Evolutionary conservation across 2,329 filamentous ascomycete species (phyloP).

Genomic region (Aspergillus brasiliensis): DNA sequence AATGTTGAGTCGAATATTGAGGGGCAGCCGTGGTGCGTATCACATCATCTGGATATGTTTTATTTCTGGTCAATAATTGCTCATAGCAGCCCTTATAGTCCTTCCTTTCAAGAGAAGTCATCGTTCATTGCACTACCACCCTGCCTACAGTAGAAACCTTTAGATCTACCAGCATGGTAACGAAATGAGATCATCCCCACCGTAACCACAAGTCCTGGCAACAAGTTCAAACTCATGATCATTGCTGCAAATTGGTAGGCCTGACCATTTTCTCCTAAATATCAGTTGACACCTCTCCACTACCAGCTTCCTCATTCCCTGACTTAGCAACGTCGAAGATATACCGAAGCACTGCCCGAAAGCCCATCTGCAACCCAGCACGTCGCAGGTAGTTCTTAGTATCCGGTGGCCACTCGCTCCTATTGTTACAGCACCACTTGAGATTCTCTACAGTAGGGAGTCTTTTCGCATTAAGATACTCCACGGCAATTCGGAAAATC

Average conservation of each 20-base stretch:
- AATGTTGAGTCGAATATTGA: neutral
- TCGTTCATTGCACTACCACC: too few relatives aligned
- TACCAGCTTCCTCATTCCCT: slow-evolving; percentile 31
- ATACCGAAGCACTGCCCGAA: slow-evolving; percentile 29
- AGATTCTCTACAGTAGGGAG: too few relatives aligned
- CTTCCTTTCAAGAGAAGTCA: too few relatives aligned
- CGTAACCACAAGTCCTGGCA: slow-evolving; percentile 29
- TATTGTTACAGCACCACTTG: too few relatives aligned
- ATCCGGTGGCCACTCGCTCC: too few relatives aligned
- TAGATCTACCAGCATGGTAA: slow-evolving; percentile 6
- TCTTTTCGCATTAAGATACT: too few relatives aligned
- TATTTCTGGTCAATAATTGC: neutral
- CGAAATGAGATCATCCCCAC: slow-evolving; percentile 9
- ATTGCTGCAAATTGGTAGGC: slow-evolving; percentile 37
- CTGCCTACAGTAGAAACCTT: neutral
- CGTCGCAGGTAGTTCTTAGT: too few relatives aligned
- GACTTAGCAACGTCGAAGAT: slow-evolving; percentile 29
- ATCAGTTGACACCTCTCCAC: slow-evolving; percentile 24
- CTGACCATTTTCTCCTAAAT: slow-evolving; percentile 21
- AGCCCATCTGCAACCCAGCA: slow-evolving; percentile 27
- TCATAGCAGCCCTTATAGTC: neutral
- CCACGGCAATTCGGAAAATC: too few relatives aligned
- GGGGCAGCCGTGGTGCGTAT: neutral
- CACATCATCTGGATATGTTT: neutral
- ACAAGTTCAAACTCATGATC: slow-evolving; percentile 40